These are phyloP conservation scores for Podospora tetraspora DNA, from an alignment of 495 filamentous ascomycete species.

Conservation along the genomic window DNA sequence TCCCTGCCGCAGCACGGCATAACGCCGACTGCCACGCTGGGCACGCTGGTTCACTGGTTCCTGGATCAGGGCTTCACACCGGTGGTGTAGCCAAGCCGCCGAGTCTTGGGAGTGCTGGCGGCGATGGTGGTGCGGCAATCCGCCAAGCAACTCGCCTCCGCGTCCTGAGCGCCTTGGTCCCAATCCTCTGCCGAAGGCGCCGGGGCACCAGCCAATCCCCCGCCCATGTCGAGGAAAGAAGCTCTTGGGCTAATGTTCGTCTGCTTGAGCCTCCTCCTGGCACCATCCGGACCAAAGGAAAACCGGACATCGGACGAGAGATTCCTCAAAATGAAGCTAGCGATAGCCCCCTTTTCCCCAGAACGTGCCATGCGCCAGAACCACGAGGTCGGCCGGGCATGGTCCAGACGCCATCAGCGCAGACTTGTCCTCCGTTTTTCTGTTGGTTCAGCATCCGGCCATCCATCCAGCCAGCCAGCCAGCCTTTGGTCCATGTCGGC, in stretches of 20 bases:
- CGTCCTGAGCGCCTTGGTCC: not conserved
- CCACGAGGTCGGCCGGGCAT: not conserved
- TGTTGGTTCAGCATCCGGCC: not conserved
- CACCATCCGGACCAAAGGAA: not conserved
- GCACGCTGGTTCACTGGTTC: constrained; percentile 1
- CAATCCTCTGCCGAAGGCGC: not conserved
- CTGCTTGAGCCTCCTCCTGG: not conserved
- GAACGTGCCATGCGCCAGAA: not conserved
- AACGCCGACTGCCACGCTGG: constrained; percentile 7
- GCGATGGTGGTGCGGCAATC: not conserved
- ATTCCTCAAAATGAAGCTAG: not conserved
- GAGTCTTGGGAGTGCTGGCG: not conserved
- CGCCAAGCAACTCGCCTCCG: not conserved
- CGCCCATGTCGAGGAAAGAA: not conserved
- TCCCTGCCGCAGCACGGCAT: constrained; percentile 5
- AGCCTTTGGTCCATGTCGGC: not conserved
- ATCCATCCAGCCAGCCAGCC: not conserved
- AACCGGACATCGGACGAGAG: not conserved
- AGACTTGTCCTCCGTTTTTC: not conserved
- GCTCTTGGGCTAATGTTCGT: not conserved
- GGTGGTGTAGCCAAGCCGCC: constrained; percentile 12
- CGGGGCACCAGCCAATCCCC: not conserved
- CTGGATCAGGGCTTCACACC: constrained; percentile 7
- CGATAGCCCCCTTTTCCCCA: not conserved
- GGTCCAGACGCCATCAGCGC: not conserved